Percentiles rank a stretch among this genome's conserved stretches.
Evolutionary conservation across 108 stramenopile species (phyloP).

Genomic region (Chaetoceros tenuissimus): DNA sequence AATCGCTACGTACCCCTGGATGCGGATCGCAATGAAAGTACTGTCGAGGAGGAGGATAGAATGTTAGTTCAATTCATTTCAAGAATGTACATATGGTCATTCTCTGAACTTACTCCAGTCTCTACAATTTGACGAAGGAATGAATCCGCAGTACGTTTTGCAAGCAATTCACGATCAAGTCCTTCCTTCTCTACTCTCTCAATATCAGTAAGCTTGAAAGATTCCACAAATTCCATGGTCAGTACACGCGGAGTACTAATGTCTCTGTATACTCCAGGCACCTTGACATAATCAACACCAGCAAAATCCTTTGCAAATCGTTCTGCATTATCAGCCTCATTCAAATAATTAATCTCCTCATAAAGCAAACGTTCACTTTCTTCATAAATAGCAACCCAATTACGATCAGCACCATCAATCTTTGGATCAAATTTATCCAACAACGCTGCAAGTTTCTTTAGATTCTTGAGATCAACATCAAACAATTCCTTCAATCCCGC

Average conservation of each 20-base stretch:
- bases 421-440: constrained; percentile 96
- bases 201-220: constrained; percentile 87
- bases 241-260: constrained; percentile 79
- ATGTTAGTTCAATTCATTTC: too few relatives aligned
- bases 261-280: constrained; percentile 78
- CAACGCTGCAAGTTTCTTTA: constrained; percentile 77
- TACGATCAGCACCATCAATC: constrained; percentile 84
- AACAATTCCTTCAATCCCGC: constrained; percentile 90
- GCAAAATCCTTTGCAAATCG: constrained; percentile 80
- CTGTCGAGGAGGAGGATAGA: not conserved
- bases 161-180: constrained; percentile 72
- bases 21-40: constrained; percentile 44
- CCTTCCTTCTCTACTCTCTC: constrained; percentile 65
- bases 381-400: constrained; percentile 91
- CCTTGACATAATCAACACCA: constrained; percentile 74
- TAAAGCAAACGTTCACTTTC: constrained; percentile 85
- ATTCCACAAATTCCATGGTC: constrained; percentile 90
- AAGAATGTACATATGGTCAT: too few relatives aligned
- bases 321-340: constrained; percentile 85
- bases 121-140: constrained; percentile 90
- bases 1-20: too few relatives aligned
- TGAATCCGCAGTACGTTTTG: constrained; percentile 84
- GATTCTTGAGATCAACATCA: constrained; percentile 91
- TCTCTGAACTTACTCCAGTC: constrained; percentile 29
- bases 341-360: constrained; percentile 90